Conservation (phyloP, 1,139 yeast species). For the Suhomyces coccinellae region DNA sequence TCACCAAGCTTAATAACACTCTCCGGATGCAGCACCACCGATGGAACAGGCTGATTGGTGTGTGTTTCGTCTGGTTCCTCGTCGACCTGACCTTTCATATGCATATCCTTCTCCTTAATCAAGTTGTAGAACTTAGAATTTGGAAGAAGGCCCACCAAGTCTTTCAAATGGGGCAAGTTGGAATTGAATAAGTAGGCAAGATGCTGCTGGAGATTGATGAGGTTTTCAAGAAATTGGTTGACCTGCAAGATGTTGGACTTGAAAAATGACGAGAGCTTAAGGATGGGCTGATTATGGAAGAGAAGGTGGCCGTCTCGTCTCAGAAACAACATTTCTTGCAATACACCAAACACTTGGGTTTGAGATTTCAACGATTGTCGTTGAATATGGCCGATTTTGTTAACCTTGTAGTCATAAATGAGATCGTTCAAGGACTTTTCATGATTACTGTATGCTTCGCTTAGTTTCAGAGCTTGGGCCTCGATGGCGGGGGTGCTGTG, state of each 20-base stretch:
- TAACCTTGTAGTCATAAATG: constrained; percentile 12
- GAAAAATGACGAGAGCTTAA: constrained; percentile 31
- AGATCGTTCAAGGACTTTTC: constrained; percentile 12
- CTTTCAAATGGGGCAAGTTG: constrained; percentile 37
- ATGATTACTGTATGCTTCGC: neutral
- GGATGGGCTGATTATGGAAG: constrained; percentile 31
- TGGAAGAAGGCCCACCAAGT: constrained; percentile 34
- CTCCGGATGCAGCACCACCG: constrained; percentile 19
- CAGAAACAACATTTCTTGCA: constrained; percentile 29
- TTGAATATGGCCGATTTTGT: constrained; percentile 29
- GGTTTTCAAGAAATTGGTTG: constrained; percentile 43
- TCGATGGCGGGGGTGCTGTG: neutral
- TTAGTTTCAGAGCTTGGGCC: neutral
- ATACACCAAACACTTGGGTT: constrained; percentile 23
- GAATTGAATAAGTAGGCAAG: constrained; percentile 28
- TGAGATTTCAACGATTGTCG: constrained; percentile 32
- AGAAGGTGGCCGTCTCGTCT: constrained; percentile 14
- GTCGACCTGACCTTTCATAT: constrained; percentile 25
- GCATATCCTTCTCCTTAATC: constrained; percentile 36
- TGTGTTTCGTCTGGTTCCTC: constrained; percentile 16
- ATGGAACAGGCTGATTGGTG: constrained; percentile 1
- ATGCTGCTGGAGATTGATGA: constrained; percentile 36
- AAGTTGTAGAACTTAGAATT: constrained; percentile 36
- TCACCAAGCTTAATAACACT: constrained; percentile 40
- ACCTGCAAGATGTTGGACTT: constrained; percentile 31